Conservation (phyloP, 1,139 yeast genomes). For the Geotrichum bryndzae region DNA sequence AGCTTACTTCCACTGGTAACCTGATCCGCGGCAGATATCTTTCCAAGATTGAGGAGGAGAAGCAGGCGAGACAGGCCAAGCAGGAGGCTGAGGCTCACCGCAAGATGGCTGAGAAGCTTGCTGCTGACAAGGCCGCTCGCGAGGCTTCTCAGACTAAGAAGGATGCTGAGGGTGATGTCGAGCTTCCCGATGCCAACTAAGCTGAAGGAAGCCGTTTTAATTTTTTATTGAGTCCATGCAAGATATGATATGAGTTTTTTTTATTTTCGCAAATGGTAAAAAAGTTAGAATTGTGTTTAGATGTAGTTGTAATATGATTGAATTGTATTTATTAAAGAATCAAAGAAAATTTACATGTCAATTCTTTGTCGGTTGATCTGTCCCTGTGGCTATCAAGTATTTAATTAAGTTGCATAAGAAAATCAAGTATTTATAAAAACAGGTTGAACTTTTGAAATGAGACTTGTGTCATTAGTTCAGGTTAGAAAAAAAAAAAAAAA, state of each 20-base stretch:
- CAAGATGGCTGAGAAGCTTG: constrained; percentile 84
- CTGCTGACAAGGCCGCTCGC: constrained; percentile 59
- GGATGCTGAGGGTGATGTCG: constrained; percentile 26
- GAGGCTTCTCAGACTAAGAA: constrained; percentile 25
- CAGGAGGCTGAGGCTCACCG: constrained; percentile 80
- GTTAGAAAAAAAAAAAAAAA: not conserved
- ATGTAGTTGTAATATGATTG: not conserved
- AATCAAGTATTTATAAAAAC: not conserved
- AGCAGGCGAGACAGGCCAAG: constrained; percentile 79
- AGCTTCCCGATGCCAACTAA: constrained; percentile 24
- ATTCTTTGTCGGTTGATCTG: not conserved
- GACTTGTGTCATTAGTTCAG: not conserved
- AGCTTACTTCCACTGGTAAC: constrained; percentile 90
- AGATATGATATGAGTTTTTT: not conserved
- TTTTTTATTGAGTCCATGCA: not conserved
- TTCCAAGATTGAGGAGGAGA: constrained; percentile 92
- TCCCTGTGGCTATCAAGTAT: too few species aligned
- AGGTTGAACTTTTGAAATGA: not conserved
- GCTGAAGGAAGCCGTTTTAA: not conserved
- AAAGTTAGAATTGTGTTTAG: not conserved
- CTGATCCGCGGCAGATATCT: constrained; percentile 91
- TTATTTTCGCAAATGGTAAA: not conserved
- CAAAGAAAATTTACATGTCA: not conserved
- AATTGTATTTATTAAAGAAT: not conserved
- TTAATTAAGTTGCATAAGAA: too few species aligned